These are phyloP conservation scores for Candida golubevii DNA, from an alignment of 805 yeast genomes.

Conservation along the genomic window DNA sequence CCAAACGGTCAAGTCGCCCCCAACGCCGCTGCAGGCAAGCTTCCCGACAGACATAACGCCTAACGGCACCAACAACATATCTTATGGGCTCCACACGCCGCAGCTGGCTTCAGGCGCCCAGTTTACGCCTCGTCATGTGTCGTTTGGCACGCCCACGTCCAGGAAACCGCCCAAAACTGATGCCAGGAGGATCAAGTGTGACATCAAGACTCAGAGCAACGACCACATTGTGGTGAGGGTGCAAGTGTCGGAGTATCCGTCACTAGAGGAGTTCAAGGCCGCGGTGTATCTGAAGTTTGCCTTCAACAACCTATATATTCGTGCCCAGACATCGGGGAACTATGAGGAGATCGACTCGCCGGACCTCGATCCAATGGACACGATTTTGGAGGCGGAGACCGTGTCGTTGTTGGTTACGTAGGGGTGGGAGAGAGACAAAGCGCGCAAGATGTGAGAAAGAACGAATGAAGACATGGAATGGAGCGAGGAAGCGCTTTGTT, in stretches of 20 bases:
- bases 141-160: conserved; percentile 4
- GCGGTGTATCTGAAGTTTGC: conserved; percentile 23
- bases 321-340: conserved; percentile 19
- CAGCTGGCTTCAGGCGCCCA: background rate
- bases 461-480: too few species aligned
- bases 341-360: conserved; percentile 28
- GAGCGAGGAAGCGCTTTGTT: too few species aligned
- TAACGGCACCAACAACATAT: background rate
- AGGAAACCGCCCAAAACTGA: background rate
- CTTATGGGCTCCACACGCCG: background rate
- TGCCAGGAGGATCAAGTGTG: conserved; percentile 19
- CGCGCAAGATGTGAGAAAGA: background rate
- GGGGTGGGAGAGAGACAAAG: background rate
- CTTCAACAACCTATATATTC: conserved; percentile 25
- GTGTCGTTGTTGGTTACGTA: conserved; percentile 21
- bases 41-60: background rate
- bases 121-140: background rate
- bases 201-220: conserved; percentile 24
- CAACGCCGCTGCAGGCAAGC: background rate
- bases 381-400: conserved; percentile 19
- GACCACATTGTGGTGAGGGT: conserved; percentile 27
- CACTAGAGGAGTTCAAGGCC: conserved; percentile 21
- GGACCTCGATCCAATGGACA: conserved; percentile 19
- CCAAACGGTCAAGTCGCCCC: conserved; percentile 1
- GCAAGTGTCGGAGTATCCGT: conserved; percentile 14